These are phyloP conservation scores for Aspergillus arachidicola DNA, from an alignment of 2,329 filamentous ascomycete species.

Conservation along the genomic window DNA sequence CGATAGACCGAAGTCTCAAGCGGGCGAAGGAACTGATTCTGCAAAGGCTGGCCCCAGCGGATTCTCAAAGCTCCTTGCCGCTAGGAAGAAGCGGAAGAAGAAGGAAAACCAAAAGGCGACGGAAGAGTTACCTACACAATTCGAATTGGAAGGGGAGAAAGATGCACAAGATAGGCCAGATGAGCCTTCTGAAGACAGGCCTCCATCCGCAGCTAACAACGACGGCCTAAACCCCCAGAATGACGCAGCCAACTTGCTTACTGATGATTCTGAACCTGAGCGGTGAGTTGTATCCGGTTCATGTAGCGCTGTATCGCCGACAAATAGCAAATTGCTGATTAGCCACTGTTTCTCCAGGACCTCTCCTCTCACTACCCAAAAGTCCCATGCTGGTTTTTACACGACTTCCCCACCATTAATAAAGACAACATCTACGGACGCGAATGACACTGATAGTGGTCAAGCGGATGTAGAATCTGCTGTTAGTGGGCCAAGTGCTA, in stretches of 20 bases:
- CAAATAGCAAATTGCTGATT: slow-evolving; percentile 22
- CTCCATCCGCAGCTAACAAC: slow-evolving; percentile 25
- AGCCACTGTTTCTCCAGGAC: slow-evolving; percentile 28
- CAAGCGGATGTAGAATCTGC: slow-evolving; percentile 30
- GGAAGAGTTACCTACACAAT: slow-evolving; percentile 28
- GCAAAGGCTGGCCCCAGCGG: slow-evolving; percentile 46
- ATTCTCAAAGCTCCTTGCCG: slow-evolving; percentile 55
- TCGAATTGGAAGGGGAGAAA: slow-evolving; percentile 24
- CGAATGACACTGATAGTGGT: slow-evolving; percentile 37
- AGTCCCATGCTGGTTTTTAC: slow-evolving; percentile 68
- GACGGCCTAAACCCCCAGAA: slow-evolving; percentile 24
- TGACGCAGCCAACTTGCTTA: slow-evolving; percentile 33
- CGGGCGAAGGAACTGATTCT: slow-evolving; percentile 39
- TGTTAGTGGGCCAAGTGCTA: slow-evolving; percentile 31
- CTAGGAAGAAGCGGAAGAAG: slow-evolving; percentile 49
- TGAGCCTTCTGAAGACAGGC: slow-evolving; percentile 27
- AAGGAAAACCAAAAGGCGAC: slow-evolving; percentile 27
- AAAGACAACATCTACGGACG: slow-evolving; percentile 56
- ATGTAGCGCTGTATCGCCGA: neutral
- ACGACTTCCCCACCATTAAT: slow-evolving; percentile 71
- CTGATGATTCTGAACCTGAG: slow-evolving; percentile 45
- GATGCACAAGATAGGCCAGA: slow-evolving; percentile 26
- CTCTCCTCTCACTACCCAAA: slow-evolving; percentile 58
- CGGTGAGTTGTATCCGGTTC: slow-evolving; percentile 30
- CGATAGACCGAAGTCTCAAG: slow-evolving; percentile 42